These are phyloP conservation scores for Fusarium brevicatenulatum DNA, from an alignment of 2,329 filamentous ascomycete genomes.

Conservation along the genomic window DNA sequence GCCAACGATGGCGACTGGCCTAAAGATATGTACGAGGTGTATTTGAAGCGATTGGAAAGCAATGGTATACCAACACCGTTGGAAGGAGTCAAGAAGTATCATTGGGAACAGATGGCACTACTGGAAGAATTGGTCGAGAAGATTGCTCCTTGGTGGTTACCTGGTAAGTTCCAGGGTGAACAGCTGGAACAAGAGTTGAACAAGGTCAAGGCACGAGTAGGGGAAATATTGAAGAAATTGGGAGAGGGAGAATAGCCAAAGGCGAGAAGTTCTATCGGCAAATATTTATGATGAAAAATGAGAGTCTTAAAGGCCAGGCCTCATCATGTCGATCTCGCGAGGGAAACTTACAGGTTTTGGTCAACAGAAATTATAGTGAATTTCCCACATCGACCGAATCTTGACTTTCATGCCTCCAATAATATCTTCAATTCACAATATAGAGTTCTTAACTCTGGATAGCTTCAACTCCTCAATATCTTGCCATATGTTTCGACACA, in stretches of 20 bases:
- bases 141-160: conserved; percentile 18
- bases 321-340: no score
- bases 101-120: not conserved
- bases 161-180: not conserved
- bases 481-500: no score
- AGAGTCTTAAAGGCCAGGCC: no score
- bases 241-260: not conserved
- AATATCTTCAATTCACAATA: no score
- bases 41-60: not conserved
- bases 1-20: conserved; percentile 3
- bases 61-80: not conserved
- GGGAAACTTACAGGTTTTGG: no score
- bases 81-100: not conserved
- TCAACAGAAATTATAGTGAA: no score
- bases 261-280: no score
- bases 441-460: no score
- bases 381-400: no score
- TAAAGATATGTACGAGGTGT: not conserved
- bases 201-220: not conserved
- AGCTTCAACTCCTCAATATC: no score
- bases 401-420: no score
- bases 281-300: no score
- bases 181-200: not conserved
- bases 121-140: not conserved
- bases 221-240: not conserved